Conservation (phyloP, 441 rosid genomes). For the Melianthus villosus region DNA sequence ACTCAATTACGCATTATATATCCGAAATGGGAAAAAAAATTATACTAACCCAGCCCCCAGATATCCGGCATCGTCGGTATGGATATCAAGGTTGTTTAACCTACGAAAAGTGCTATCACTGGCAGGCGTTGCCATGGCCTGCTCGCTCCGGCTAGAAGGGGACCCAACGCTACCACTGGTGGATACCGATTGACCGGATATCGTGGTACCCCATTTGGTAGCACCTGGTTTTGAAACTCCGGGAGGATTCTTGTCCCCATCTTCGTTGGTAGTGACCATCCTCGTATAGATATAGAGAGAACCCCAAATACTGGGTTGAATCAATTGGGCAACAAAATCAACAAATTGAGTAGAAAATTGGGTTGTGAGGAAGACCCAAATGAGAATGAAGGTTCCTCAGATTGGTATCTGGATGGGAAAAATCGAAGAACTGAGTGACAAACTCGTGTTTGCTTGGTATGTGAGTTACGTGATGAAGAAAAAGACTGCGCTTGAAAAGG, state of each 20-base stretch:
- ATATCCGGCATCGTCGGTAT: constrained; percentile 81
- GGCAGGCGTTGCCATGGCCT: constrained; percentile 52
- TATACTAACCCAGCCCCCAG: constrained; percentile 57
- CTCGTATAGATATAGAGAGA: constrained; percentile 4
- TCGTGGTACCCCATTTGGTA: constrained; percentile 58
- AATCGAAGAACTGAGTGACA: too few species aligned
- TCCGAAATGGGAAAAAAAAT: neutral
- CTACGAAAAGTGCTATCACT: constrained; percentile 53
- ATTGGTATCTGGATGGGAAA: too few species aligned
- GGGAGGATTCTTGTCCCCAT: constrained; percentile 35
- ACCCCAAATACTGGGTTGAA: constrained; percentile 28
- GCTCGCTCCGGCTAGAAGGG: constrained; percentile 65
- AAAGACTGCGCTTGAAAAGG: too few species aligned
- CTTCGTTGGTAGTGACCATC: constrained; percentile 32
- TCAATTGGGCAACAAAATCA: neutral
- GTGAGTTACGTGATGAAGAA: too few species aligned
- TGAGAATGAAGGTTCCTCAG: constrained; percentile 15
- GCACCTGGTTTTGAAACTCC: constrained; percentile 22
- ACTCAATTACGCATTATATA: too few species aligned
- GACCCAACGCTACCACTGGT: constrained; percentile 96
- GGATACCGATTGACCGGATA: constrained; percentile 79
- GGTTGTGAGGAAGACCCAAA: constrained; percentile 12
- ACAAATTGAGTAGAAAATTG: neutral
- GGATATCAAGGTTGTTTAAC: constrained; percentile 67
- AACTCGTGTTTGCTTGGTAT: too few species aligned